Evolutionary conservation across 257 asterid species (phyloP), one percentile per base, ranked within the genome.

Genomic region (Lavandula angustifolia): DNA sequence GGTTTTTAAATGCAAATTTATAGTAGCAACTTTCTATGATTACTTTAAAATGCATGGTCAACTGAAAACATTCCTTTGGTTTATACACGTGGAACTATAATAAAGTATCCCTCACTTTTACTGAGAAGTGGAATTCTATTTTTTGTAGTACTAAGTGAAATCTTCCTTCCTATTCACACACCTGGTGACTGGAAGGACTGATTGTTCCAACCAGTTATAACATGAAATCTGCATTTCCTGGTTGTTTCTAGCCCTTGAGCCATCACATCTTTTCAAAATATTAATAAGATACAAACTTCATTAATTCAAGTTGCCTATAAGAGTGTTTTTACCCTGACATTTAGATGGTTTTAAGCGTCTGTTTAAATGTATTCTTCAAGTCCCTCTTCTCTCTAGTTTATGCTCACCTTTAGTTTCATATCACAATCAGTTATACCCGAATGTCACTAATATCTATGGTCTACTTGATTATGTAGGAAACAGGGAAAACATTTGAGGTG

Each of bases 401-500:
- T 72, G 51, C 49, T 64, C 67, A 49, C 62, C 29, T 60, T 40
- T 66, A 55, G 50, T n/a, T 47, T 73, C 38, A 16, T 34, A 10
- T 58, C 18, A 34, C 47, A 37, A 57, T 32, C 62, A 43, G 27
- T 64, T 51, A 67, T 57, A 57, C 69, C 35, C 35, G 32, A 52
- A 44, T 65, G 61, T 68, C 41, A 65, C 58, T 53, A 44, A 51
- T 57, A 69, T 74, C 56, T 71, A 37, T 60, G 22, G 41, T 71
- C 70, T 57, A 64, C 66, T 67, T 76, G 65, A 72, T 71, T 60
- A 66, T 86, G 75, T 73, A 94, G 99, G 92, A 82, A 81, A 86
- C 95, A 54, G 97, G 97, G 60, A 84, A 82, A 78, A 79, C 88
- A 34, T 83, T 78, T 70, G 97, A 90, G 80, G 86, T 90, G 22